phyloP scores from a whole-genome alignment of 179 eudicot species.

The Camellia oleifera region DNA sequence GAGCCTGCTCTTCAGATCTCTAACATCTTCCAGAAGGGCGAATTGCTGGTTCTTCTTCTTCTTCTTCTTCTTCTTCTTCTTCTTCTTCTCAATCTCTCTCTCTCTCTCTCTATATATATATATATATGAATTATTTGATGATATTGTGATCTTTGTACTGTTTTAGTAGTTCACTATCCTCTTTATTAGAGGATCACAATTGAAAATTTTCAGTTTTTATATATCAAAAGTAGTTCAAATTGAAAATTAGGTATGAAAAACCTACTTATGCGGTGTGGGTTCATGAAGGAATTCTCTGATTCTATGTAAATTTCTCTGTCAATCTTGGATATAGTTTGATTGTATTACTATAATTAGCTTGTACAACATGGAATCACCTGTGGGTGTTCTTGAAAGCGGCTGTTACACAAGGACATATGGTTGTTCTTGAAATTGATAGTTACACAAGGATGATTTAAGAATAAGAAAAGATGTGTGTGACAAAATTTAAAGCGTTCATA shows the following conservation, averaged over 20 bases:
- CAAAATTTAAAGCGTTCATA: no score
- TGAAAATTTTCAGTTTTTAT: background rate
- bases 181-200: background rate
- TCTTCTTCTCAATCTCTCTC: background rate
- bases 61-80: background rate
- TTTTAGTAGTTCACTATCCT: background rate
- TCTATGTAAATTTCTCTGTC: no score
- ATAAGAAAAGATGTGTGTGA: no score
- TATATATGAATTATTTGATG: background rate
- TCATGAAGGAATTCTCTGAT: background rate
- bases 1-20: slow-evolving; percentile 71
- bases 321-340: no score
- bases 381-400: no score
- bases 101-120: background rate
- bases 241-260: background rate
- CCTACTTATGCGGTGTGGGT: background rate
- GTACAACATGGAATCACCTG: no score
- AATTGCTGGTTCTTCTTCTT: slow-evolving; percentile 56
- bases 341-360: no score
- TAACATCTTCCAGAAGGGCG: slow-evolving; percentile 77
- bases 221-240: background rate
- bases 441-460: no score
- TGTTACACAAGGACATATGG: no score
- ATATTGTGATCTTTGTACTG: background rate
- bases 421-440: no score